Base-by-base conservation (phyloP, 2,329 filamentous ascomycete genomes). In the Atkinsonella texensis region DNA sequence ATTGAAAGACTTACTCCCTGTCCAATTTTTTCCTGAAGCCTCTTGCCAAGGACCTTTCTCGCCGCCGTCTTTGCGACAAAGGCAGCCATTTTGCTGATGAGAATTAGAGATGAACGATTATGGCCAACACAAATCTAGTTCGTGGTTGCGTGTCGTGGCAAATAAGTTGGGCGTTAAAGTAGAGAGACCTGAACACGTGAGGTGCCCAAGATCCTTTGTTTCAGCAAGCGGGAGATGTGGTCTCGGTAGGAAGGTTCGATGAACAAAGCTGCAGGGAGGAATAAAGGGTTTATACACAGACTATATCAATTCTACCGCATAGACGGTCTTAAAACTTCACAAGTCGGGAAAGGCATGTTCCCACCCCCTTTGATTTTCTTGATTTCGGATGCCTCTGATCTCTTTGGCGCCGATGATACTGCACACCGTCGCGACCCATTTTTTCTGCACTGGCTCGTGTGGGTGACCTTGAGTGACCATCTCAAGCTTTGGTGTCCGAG, bases 41-140 rank as follows among this genome's bases (percentile, higher is more conserved):
- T 72, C 63, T 83, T 80, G 43, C 75, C 74, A 49, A 84, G 65
- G 39, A 83, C 73, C 63, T 71, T 79, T 62, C 77, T 78, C 56
- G 71, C 72, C 43, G 81, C 69, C 53, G 74, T 68, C 62, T 81
- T 82, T 53, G 74, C 70, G 31, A 79, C 61, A 33, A 75, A 60
- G 33, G 69, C 69, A 39, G 78, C 68, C 80, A 83, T 83, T 39
- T 31, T 46, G 38, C 11, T n/a, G 17, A 4, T 13, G 15, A 4
- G n/a, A 3, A 28, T 41, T 3, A 18, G 38, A 35, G 15, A 15
- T 12, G 18, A 23, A 42, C 17, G 13, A 12, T 33, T 42, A n/a
- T 18, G 8, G 31, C 38, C 31, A 18, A 28, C 7, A 17, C 7
- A 15, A 12, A 15, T 18, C 18, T 17, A 39, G 35, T 15, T 31